Conservation (phyloP, 2,329 filamentous ascomycete species). For the Diaporthe destruens region DNA sequence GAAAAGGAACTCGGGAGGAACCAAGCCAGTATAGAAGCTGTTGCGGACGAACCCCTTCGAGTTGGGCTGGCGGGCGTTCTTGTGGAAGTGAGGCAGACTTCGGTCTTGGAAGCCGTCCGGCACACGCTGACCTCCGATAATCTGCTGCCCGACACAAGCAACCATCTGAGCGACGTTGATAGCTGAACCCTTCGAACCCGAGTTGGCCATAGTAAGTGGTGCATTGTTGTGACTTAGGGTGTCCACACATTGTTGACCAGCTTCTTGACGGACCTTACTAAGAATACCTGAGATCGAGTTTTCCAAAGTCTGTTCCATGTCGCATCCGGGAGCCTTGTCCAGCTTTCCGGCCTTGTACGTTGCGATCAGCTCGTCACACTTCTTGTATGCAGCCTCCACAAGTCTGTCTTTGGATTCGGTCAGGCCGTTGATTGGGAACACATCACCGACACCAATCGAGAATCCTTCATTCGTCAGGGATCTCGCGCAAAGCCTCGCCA, state of each 20-base stretch:
- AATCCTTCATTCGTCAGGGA: constrained; percentile 93
- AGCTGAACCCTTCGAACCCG: constrained; percentile 94
- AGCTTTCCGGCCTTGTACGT: constrained; percentile 85
- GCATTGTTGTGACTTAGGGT: constrained; percentile 93
- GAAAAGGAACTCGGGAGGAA: constrained; percentile 94
- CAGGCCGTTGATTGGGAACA: constrained; percentile 83
- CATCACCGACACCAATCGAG: constrained; percentile 95
- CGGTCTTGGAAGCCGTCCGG: constrained; percentile 96
- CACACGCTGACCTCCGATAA: constrained; percentile 94
- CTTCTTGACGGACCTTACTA: constrained; percentile 90
- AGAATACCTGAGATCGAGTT: constrained; percentile 91
- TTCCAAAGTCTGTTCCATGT: constrained; percentile 92
- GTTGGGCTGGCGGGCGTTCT: constrained; percentile 90
- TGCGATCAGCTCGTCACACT: constrained; percentile 86
- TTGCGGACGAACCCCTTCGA: constrained; percentile 97
- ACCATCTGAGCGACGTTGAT: constrained; percentile 99
- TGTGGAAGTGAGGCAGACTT: constrained; percentile 93
- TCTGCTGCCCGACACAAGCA: constrained; percentile 95
- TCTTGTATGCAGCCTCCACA: constrained; percentile 81
- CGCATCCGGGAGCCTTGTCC: constrained; percentile 88
- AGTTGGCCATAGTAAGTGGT: constrained; percentile 96
- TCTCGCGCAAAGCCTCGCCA: constrained; percentile 90
- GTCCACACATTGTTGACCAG: constrained; percentile 90
- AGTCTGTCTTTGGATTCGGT: constrained; percentile 80
- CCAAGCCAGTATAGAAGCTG: constrained; percentile 94